These are phyloP conservation scores for Eucalyptus marginata DNA, from an alignment of 345 rosid species.

Conservation along the genomic window DNA sequence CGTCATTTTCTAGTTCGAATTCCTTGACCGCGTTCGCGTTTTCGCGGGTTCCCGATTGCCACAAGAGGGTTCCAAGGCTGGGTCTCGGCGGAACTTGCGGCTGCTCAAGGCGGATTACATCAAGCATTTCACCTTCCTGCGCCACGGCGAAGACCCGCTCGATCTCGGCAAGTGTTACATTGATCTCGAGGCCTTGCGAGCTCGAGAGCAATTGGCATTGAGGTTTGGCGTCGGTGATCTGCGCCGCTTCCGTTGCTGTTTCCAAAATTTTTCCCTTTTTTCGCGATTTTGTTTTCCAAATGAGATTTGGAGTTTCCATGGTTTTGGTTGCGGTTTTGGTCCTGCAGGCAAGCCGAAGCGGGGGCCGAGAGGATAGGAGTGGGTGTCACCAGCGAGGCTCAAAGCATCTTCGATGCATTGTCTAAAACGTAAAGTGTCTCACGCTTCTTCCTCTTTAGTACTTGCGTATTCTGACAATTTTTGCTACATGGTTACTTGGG, in stretches of 20 bases:
- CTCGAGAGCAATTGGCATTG: slow-evolving; percentile 71
- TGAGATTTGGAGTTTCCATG: not conserved
- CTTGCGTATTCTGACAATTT: not conserved
- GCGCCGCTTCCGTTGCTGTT: not conserved
- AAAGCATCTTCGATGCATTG: slow-evolving; percentile 76
- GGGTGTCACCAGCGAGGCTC: slow-evolving; percentile 88
- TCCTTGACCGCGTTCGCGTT: slow-evolving; percentile 20
- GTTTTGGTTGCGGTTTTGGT: not conserved
- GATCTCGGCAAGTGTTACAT: slow-evolving; percentile 49
- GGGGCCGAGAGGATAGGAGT: slow-evolving; percentile 88
- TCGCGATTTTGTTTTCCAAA: not conserved
- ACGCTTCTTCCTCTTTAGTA: not conserved
- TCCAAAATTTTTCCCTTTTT: not conserved
- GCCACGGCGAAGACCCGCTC: slow-evolving; percentile 82
- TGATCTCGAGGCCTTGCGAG: slow-evolving; percentile 48
- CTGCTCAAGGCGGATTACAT: slow-evolving; percentile 74
- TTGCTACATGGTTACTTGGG: not conserved
- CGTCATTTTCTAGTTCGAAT: not conserved
- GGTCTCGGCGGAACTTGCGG: slow-evolving; percentile 44
- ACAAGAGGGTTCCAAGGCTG: slow-evolving; percentile 63
- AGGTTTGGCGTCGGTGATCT: slow-evolving; percentile 27
- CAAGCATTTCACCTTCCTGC: slow-evolving; percentile 43
- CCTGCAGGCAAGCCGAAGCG: slow-evolving; percentile 73
- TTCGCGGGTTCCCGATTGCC: not conserved
- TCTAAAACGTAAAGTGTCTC: slow-evolving; percentile 61